Conservation (phyloP, 139 green algal genomes). For the Chlamydomonas sphaeroides region DNA sequence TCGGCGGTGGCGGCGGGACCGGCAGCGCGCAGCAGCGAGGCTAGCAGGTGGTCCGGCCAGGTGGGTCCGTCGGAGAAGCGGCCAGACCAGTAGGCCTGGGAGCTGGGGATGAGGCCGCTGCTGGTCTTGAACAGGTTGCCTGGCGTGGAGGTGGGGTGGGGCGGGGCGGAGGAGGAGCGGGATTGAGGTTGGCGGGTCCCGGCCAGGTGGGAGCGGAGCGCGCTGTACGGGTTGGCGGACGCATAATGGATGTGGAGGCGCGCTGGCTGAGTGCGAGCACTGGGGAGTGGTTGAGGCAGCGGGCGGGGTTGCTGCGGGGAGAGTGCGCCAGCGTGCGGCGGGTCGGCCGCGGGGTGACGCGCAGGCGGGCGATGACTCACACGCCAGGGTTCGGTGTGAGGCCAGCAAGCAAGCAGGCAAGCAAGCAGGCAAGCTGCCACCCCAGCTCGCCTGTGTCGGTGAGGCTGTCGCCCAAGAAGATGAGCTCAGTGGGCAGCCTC, state of each 20-base stretch:
- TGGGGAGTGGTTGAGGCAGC: too few species aligned
- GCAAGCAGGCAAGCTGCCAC: neutral
- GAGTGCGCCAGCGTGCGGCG: too few species aligned
- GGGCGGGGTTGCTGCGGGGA: too few species aligned
- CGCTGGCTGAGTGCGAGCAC: too few species aligned
- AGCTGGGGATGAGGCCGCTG: neutral
- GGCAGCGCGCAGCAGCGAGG: too few species aligned
- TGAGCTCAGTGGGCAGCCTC: neutral
- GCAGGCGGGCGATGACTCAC: too few species aligned
- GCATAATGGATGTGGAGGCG: too few species aligned
- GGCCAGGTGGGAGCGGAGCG: too few species aligned
- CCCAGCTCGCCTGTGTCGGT: neutral
- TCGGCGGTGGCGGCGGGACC: too few species aligned
- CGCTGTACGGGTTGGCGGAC: neutral
- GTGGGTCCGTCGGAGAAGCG: slow-evolving; percentile 31
- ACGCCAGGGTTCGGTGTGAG: too few species aligned
- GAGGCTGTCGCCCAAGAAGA: slow-evolving; percentile 12
- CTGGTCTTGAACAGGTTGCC: slow-evolving; percentile 5
- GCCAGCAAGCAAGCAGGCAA: neutral
- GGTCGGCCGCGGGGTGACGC: too few species aligned
- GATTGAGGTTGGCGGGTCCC: neutral
- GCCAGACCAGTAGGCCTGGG: slow-evolving; percentile 3
- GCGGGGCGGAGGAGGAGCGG: neutral
- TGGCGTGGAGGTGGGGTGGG: neutral
- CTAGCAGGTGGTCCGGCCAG: slow-evolving; percentile 26